Evolutionary conservation across 805 yeast species (phyloP).

Genomic region (Monosporozyma servazzii): DNA sequence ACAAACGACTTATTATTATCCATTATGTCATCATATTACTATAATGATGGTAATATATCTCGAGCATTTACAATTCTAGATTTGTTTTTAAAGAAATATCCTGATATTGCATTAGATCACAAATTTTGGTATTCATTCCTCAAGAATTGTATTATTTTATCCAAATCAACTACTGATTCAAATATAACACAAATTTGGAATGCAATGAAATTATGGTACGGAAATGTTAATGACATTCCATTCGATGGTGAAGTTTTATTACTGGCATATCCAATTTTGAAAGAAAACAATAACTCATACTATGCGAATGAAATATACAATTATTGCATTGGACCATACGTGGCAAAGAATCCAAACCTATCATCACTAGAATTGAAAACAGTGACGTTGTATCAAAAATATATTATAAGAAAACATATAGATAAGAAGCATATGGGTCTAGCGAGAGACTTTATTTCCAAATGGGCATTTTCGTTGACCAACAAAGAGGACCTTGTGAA

Average conservation of each 20-base stretch:
- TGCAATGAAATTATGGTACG: slow-evolving; percentile 20
- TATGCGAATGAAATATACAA: slow-evolving; percentile 14
- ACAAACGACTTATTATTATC: slow-evolving; percentile 15
- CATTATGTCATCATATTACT: slow-evolving; percentile 15
- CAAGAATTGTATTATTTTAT: neutral
- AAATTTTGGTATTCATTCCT: slow-evolving; percentile 21
- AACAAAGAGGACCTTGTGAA: slow-evolving; percentile 11
- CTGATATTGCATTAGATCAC: slow-evolving; percentile 13
- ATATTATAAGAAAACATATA: slow-evolving; percentile 13
- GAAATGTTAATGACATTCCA: slow-evolving; percentile 6
- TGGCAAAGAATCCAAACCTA: neutral
- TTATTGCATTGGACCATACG: neutral
- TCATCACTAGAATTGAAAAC: slow-evolving; percentile 7
- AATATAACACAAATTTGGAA: slow-evolving; percentile 11
- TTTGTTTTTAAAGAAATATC: slow-evolving; percentile 14
- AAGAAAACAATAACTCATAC: slow-evolving; percentile 11
- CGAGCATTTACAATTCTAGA: slow-evolving; percentile 14
- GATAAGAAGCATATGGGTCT: slow-evolving; percentile 8
- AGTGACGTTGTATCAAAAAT: slow-evolving; percentile 16
- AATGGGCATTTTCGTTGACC: slow-evolving; percentile 13
- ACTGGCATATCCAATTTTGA: slow-evolving; percentile 4
- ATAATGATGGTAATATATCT: slow-evolving; percentile 9
- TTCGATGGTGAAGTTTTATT: slow-evolving; percentile 15
- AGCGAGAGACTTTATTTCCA: slow-evolving; percentile 15
- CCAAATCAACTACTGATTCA: neutral